A percentile compares a stretch with the other conserved stretches of the same genome.
These are phyloP conservation scores for Corniculantispora saksenae DNA, from an alignment of 2,329 filamentous ascomycete species.

Conservation along the genomic window DNA sequence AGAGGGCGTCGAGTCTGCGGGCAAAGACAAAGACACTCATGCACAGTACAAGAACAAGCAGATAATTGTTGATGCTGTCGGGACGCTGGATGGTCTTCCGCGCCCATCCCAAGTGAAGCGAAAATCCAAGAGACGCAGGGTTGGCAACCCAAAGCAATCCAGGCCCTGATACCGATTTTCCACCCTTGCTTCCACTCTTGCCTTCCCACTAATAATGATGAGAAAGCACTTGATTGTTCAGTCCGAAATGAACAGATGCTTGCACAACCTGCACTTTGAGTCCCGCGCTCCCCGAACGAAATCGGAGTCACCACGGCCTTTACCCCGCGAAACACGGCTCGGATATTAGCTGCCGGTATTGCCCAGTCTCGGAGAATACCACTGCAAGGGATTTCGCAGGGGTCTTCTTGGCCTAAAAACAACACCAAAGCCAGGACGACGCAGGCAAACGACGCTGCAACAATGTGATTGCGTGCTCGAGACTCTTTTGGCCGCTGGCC, in stretches of 20 bases:
- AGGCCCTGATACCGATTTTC: neutral
- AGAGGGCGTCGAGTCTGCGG: constrained; percentile 45
- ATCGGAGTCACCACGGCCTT: neutral
- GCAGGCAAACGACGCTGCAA: neutral
- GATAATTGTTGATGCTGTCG: neutral
- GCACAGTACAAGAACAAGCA: neutral
- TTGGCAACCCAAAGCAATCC: neutral
- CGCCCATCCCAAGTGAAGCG: neutral
- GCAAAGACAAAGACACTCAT: neutral
- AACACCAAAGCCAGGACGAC: too few species aligned
- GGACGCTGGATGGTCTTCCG: neutral
- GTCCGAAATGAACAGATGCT: too few species aligned
- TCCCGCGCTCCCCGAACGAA: neutral
- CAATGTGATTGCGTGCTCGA: neutral
- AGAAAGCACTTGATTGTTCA: neutral
- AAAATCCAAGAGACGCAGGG: constrained; percentile 4
- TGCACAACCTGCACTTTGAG: neutral
- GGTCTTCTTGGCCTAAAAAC: neutral
- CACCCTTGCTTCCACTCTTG: too few species aligned
- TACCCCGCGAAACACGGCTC: neutral
- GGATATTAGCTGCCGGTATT: neutral
- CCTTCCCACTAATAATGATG: too few species aligned
- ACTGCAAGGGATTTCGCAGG: neutral
- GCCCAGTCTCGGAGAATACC: neutral
- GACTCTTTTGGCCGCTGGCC: neutral